These are phyloP conservation scores for Phanerochaete carnosa DNA, from an alignment of 768 basidiomycete species.

Conservation along the genomic window DNA sequence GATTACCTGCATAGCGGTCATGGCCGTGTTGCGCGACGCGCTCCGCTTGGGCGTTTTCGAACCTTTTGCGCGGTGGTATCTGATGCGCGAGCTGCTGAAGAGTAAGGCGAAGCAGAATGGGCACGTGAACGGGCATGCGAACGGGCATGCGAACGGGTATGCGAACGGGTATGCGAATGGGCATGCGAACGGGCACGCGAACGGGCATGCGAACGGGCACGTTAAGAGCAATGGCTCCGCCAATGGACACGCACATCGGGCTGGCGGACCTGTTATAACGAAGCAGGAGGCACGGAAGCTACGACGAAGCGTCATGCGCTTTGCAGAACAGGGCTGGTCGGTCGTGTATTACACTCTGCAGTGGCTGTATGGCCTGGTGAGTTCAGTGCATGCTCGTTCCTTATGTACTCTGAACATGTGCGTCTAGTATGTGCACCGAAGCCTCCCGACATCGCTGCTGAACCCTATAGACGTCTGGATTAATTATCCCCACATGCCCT, in stretches of 20 bases:
- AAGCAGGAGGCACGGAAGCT: slow-evolving; percentile 56
- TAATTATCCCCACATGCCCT: slow-evolving; percentile 76
- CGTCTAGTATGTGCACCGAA: slow-evolving; percentile 72
- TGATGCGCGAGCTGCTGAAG: slow-evolving; percentile 49
- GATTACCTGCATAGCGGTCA: slow-evolving; percentile 76
- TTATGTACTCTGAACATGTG: slow-evolving; percentile 1
- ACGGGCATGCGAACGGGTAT: slow-evolving; percentile 28
- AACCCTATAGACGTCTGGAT: slow-evolving; percentile 69
- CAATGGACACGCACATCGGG: slow-evolving; percentile 7
- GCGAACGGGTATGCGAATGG: slow-evolving; percentile 14
- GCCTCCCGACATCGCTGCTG: slow-evolving; percentile 64
- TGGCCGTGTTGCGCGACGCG: slow-evolving; percentile 84
- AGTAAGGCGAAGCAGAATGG: slow-evolving; percentile 19
- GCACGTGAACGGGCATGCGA: slow-evolving; percentile 26
- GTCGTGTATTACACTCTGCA: slow-evolving; percentile 75
- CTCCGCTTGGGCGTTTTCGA: slow-evolving; percentile 71
- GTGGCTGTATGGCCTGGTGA: slow-evolving; percentile 78
- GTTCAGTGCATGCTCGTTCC: slow-evolving; percentile 33
- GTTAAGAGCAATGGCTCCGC: background rate
- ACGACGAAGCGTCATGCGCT: slow-evolving; percentile 74
- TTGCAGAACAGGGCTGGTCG: slow-evolving; percentile 95
- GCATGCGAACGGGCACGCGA: no score
- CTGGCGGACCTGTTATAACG: slow-evolving; percentile 10
- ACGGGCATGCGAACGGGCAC: slow-evolving; percentile 21
- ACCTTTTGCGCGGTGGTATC: slow-evolving; percentile 78